A percentile compares a stretch with the other conserved stretches of the same genome.
phyloP scores from a whole-genome alignment of 139 green algal species.

The Asterochloris erici region DNA sequence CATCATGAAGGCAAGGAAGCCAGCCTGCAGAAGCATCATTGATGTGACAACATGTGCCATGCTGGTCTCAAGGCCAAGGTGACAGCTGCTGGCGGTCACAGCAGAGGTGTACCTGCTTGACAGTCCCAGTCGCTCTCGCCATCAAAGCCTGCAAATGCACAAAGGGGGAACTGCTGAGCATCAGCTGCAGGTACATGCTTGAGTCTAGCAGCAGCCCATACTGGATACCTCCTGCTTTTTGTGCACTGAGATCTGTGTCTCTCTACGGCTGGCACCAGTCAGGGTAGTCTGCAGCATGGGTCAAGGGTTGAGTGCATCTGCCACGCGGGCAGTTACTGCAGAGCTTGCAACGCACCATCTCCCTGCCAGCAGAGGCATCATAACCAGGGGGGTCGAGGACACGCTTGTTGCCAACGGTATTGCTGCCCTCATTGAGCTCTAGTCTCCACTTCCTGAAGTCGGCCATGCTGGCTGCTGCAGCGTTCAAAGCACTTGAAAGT shows the following conservation, averaged over 20 bases:
- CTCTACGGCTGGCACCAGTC: too few species aligned
- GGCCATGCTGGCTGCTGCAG: conserved; percentile 18
- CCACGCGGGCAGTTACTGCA: too few species aligned
- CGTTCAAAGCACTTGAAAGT: too few species aligned
- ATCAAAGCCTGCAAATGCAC: conserved; percentile 20
- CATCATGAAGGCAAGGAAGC: conserved; percentile 94
- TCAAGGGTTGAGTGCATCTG: too few species aligned
- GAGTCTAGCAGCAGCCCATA: background rate
- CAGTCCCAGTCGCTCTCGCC: conserved; percentile 8
- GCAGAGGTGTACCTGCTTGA: conserved; percentile 20
- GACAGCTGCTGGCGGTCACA: too few species aligned
- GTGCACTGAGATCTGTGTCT: background rate
- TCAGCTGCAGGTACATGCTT: background rate
- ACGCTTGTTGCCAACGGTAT: background rate
- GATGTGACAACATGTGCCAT: conserved; percentile 35
- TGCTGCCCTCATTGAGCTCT: conserved; percentile 18
- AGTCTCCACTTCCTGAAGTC: conserved; percentile 25
- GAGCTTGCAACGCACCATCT: conserved; percentile 14
- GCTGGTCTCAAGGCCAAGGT: background rate
- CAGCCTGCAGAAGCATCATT: background rate
- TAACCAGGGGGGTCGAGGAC: conserved; percentile 24
- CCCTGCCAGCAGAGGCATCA: conserved; percentile 9
- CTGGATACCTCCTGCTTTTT: background rate
- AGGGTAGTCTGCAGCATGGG: too few species aligned
- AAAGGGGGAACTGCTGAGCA: background rate